Evolutionary conservation across 2,329 filamentous ascomycete genomes (phyloP), one percentile per base, ranked within the genome.

Genomic region (Fusarium sp.): DNA sequence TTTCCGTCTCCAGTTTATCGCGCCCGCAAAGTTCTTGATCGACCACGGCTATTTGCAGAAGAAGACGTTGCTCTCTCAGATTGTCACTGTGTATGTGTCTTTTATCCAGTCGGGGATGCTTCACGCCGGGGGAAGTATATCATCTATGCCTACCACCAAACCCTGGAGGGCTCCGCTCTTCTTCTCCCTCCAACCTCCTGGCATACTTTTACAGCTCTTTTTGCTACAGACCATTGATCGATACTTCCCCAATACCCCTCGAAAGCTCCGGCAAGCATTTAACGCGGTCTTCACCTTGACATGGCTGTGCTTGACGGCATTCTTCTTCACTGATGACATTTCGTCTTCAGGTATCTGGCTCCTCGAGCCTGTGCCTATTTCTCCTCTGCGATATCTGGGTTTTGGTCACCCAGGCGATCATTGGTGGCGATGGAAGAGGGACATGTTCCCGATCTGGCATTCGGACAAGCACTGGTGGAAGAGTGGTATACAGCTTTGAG

Each of bases 301-400:
- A 0, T 97, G 93, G 92, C 80, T 96, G 62, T 87, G 88, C 55
- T 76, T 82, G 17, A 95, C 92, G 0, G 85, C 86, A 1, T 82
- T 82, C 40, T 76, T 89, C 35, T 83, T 97, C n/a, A 82, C 88
- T 13, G 88, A 97, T 74, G 94, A 97, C 73, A 89, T 97, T 75
- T 85, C 90, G 0, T 83, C 85, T 13, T 86, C 88, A 1, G 93
- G 92, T 0, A 73, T 97, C 1, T 97, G 92, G 92, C 78, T 96
- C 15, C 88, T 88, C 64, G 93, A 97, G 77, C 93, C 93, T 0
- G 79, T 97, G n/a, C 93, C 94, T 0, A 68, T 95, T 10, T 96
- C 92, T 54, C 75, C 85, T 1, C 74, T 94, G n/a, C 83, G 93
- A 25, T 86, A 84, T 3, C 33, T 94, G 17, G 90, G 91, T 0